Base-by-base conservation (phyloP, 352 stramenopile genomes). In the Bremia lactucae region DNA sequence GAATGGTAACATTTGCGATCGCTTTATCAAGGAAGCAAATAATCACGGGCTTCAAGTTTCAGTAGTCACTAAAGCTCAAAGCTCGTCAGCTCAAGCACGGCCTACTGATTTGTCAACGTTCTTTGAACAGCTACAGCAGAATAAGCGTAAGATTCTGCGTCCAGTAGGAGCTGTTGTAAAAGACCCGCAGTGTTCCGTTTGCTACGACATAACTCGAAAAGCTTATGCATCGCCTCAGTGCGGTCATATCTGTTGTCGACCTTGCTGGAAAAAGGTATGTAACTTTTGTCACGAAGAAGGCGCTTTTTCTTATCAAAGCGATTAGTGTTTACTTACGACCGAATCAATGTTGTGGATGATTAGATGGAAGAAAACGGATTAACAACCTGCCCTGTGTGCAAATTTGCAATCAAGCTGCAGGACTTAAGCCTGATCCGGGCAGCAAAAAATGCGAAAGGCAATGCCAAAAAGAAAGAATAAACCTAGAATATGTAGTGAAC, bases 241-340 rank as follows among this genome's bases (percentile, higher is more conserved):
- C 22, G 80, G 80, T 4, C 80, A 92, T 46, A 86, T 92, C 53
- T 92, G 80, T 49, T 92, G 80, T 49, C 62, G 80, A 22, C 38
- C 46, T 4, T 92, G 80, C 43, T 92, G 80, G 80, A 78, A 87
- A 70, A 87, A 86, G 76, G 76, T 91, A 54, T 35, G 40, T 29
- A 33, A 31, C 6, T 6, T 13, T 6, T 6, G 2, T 33, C 15
- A n/a, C 11, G 14, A 40, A 47, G 21, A 23, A 45, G 42, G 21
- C 21, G 41, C n/a, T n/a, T n/a, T n/a, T n/a, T n/a, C n/a, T n/a
- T n/a, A n/a, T n/a, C n/a, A n/a, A n/a, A n/a, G n/a, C n/a, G n/a
- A n/a, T n/a, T n/a, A n/a, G n/a, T n/a, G n/a, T n/a, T n/a, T n/a
- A n/a, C n/a, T n/a, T n/a, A n/a, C n/a, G n/a, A n/a, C n/a, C n/a